Conservation (phyloP, 169 alveolate species). For the Amoebophrya sp. region DNA sequence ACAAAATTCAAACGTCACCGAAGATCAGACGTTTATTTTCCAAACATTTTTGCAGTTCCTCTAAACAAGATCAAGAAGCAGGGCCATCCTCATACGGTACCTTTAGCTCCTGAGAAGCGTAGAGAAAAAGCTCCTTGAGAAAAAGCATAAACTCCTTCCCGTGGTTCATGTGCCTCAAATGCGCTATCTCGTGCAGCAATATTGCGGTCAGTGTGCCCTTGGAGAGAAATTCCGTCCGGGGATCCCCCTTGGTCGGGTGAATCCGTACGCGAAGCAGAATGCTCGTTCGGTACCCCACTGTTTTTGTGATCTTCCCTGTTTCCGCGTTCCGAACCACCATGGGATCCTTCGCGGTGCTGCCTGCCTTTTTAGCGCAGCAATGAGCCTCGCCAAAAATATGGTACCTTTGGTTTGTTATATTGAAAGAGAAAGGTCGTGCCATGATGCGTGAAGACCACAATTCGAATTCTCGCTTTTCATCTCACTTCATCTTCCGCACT, state of each 20-base stretch:
- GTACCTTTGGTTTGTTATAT: neutral
- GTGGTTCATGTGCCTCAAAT: neutral
- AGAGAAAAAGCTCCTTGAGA: neutral
- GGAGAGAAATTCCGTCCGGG: neutral
- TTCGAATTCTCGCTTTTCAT: too few species aligned
- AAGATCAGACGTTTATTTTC: too few species aligned
- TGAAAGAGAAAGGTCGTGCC: too few species aligned
- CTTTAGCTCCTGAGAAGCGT: neutral
- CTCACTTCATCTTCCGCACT: too few species aligned
- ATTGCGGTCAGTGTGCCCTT: neutral
- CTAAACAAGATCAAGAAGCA: too few species aligned
- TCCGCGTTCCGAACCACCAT: constrained; percentile 1
- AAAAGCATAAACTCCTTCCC: neutral
- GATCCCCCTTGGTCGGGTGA: constrained; percentile 18
- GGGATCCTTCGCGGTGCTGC: neutral
- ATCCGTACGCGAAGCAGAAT: neutral
- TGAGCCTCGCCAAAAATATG: constrained; percentile 18
- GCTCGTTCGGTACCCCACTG: neutral
- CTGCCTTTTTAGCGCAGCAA: constrained; percentile 7
- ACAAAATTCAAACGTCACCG: too few species aligned
- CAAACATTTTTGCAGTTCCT: too few species aligned
- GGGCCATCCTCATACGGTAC: too few species aligned
- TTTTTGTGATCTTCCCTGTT: neutral
- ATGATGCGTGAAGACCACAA: too few species aligned
- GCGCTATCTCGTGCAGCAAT: constrained; percentile 1